Base-by-base conservation (phyloP, 192 early-diverging fungal species). In the Chytriomyces sp. region DNA sequence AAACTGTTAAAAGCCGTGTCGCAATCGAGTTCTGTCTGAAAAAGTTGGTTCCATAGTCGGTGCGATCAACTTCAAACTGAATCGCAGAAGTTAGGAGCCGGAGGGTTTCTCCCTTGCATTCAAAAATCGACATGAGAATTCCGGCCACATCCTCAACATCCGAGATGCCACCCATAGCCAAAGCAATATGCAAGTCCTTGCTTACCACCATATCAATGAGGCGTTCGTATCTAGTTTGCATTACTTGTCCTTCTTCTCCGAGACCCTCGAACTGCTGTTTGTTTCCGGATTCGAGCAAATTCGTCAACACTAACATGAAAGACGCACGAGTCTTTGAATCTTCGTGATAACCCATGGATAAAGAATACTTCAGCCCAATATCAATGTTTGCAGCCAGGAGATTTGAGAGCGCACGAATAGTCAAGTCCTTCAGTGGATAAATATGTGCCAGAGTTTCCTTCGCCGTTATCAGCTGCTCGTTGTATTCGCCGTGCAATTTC, bases 11-110 rank as follows among this genome's bases (percentile, higher is more conserved):
- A 17, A 99, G 78, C 19, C 94, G 83, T 0, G 95, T 97, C 3
- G 95, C 91, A 78, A 99, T 89, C 58, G 91, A 92, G 78, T 96
- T 98, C 72, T 93, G 84, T 25, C 96, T 86, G 86, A 99, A 96
- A 32, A 99, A 76, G 74, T 94, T 92, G 2, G 93, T 36, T 33
- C 53, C 75, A 56, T 53, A 71, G 31, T 70, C 75, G 0, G 96
- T 98, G 59, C 88, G 91, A 39, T 86, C 82, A 5, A 98, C 91
- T 79, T 98, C 96, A 25, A 88, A 86, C 62, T 94, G 81, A 53
- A 96, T 90, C 34, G 94, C 85, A 5, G 88, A 86, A 44, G 92
- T 92, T 52, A 98, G 80, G 49, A 98, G 77, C 0, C 83, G 79
- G 75, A 93, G 84, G 12, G 88, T 82, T 63, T 89, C 80, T 39